These are phyloP conservation scores for Piper betle DNA, from an alignment of 164 flowering plant species.

Conservation along the genomic window DNA sequence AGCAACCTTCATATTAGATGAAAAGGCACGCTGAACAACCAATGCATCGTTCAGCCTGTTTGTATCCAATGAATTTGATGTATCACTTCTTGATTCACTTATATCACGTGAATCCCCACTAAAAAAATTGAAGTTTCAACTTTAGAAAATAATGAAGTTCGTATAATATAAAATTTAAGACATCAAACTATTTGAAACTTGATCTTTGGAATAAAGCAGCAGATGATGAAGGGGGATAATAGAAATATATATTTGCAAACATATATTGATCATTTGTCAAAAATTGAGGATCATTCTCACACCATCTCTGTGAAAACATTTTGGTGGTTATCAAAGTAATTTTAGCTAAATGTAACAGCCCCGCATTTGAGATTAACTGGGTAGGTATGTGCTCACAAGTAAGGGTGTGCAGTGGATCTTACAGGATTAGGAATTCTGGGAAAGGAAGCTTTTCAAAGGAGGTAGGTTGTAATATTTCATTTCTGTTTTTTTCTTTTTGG, in stretches of 20 bases:
- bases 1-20: conserved; percentile 40
- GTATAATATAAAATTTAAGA: not conserved
- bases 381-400: too few species aligned
- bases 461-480: too few species aligned
- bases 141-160: not conserved
- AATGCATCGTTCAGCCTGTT: conserved; percentile 77
- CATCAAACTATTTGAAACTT: not conserved
- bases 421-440: too few species aligned
- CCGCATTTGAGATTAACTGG: too few species aligned
- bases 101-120: conserved; percentile 42
- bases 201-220: not conserved
- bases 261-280: not conserved
- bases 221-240: not conserved
- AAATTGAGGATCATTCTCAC: too few species aligned
- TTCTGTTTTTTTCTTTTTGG: too few species aligned
- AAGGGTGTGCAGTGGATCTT: too few species aligned
- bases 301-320: too few species aligned
- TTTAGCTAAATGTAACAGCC: too few species aligned
- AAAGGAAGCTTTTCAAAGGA: too few species aligned
- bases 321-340: too few species aligned
- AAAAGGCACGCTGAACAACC: conserved; percentile 83
- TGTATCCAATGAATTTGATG: conserved; percentile 29
- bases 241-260: not conserved
- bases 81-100: conserved; percentile 19
- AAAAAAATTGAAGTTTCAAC: conserved; percentile 8